Evolutionary conservation across 2,329 filamentous ascomycete genomes (phyloP).

Genomic region (Nemania sp.): DNA sequence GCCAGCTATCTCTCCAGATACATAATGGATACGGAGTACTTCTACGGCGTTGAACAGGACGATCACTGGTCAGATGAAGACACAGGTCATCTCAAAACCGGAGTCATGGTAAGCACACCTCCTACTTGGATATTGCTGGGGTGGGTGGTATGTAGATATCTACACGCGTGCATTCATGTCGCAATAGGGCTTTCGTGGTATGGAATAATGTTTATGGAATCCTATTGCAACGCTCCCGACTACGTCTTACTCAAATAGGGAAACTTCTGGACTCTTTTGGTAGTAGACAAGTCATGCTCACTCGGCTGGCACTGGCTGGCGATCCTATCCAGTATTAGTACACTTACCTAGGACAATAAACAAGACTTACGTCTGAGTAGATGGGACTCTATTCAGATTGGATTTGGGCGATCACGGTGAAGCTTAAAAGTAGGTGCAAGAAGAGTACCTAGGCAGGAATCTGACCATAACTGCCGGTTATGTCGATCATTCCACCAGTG

Average conservation of each 20-base stretch:
- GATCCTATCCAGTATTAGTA: background rate
- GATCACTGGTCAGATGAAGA: too few species aligned
- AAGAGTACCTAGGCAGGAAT: too few species aligned
- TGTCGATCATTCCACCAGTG: background rate
- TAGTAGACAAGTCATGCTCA: conserved; percentile 9
- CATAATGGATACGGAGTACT: too few species aligned
- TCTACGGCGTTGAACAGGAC: too few species aligned
- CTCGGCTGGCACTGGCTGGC: background rate
- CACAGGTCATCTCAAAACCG: too few species aligned
- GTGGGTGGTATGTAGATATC: too few species aligned
- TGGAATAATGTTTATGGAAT: background rate
- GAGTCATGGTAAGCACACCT: too few species aligned
- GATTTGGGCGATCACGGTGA: background rate
- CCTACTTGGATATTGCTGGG: too few species aligned
- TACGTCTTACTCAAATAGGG: conserved; percentile 20
- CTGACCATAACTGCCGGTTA: too few species aligned
- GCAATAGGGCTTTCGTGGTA: too few species aligned
- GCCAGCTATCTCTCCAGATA: too few species aligned
- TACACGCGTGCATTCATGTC: too few species aligned
- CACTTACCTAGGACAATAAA: background rate
- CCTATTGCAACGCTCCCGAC: conserved; percentile 19
- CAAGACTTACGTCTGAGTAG: background rate
- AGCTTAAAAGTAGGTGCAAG: background rate
- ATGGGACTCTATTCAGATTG: background rate
- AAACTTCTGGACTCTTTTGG: conserved; percentile 23